Base-by-base conservation (phyloP, 352 stramenopile genomes). In the Phytophthora palmivora region DNA sequence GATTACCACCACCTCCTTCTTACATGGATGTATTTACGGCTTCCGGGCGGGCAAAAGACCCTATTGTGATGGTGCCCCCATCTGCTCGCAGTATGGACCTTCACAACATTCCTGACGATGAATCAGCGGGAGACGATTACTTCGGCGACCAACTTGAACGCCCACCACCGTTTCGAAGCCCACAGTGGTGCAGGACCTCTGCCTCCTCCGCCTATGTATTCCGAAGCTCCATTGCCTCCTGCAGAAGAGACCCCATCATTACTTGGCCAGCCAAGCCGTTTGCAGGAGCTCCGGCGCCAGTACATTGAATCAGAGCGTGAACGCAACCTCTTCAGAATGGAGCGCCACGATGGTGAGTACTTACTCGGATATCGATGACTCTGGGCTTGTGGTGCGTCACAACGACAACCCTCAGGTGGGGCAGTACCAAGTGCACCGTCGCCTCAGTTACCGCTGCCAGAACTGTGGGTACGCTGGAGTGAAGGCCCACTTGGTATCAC, bases 401-500 rank as follows among this genome's bases (percentile, higher is more conserved):
- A 60, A 36, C 59, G 33, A 11, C 49, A 67, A 19, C 39, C 50
- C 6, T 64, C 39, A 28, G 50, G 59, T 12, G 39, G 51, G 1
- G 33, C 33, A 51, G 14, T 52, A 6, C 41, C 33, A 36, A 26
- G 22, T 42, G 44, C 48, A 10, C 65, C 54, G 15, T 44, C 58
- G 2, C 36, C 62, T 34, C 61, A 78, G 33, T 51, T 81, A 24
- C 74, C 79, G 10, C 44, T 78, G 8, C 85, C 82, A 2, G 80
- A 92, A 53, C 65, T 92, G 1, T 89, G 79, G 74, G 77, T 94
- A 15, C 78, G 80, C 22, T 94, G 85, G 85, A 79, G 53, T 21
- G 79, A 92, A 41, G 85, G 83, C 0, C 82, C 85, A 1, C 64
- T 94, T 9, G 85, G 85, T 8, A 91, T 94, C 45, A 92, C 85